phyloP scores from a whole-genome alignment of 306 rosid species.

The Benincasa hispida region DNA sequence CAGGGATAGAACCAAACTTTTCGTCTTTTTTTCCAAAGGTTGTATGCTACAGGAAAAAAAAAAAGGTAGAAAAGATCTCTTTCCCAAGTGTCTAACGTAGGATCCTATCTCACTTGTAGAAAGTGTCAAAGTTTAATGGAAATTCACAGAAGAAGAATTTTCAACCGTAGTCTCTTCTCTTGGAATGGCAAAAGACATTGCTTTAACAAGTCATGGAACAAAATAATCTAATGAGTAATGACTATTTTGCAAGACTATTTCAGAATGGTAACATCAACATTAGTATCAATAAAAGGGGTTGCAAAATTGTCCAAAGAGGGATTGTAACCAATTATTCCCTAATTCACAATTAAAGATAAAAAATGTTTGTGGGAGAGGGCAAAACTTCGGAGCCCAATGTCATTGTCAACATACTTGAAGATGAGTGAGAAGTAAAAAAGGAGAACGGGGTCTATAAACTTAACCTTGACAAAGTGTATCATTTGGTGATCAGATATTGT shows the following conservation, averaged over 20 bases:
- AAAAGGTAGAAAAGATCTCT: background rate
- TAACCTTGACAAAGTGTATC: background rate
- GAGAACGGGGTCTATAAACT: background rate
- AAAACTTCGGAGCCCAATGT: background rate
- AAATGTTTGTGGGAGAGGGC: background rate
- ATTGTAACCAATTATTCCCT: background rate
- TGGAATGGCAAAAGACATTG: background rate
- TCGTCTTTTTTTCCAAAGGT: background rate
- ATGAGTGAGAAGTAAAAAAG: background rate
- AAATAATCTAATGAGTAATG: background rate
- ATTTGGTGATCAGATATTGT: background rate
- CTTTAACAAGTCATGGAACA: background rate
- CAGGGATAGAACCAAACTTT: background rate
- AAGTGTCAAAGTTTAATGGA: background rate
- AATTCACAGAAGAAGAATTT: background rate
- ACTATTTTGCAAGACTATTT: background rate
- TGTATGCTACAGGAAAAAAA: background rate
- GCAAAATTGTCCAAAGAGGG: background rate
- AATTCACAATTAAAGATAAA: background rate
- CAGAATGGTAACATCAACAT: background rate
- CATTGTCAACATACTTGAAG: background rate
- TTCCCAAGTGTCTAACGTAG: background rate
- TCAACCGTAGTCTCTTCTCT: background rate
- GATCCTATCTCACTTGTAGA: background rate
- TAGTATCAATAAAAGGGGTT: background rate